Percentiles rank a stretch among this genome's conserved stretches.
phyloP scores from a whole-genome alignment of 176 grass and related monocot genomes.

The Aegilops bicornis region DNA sequence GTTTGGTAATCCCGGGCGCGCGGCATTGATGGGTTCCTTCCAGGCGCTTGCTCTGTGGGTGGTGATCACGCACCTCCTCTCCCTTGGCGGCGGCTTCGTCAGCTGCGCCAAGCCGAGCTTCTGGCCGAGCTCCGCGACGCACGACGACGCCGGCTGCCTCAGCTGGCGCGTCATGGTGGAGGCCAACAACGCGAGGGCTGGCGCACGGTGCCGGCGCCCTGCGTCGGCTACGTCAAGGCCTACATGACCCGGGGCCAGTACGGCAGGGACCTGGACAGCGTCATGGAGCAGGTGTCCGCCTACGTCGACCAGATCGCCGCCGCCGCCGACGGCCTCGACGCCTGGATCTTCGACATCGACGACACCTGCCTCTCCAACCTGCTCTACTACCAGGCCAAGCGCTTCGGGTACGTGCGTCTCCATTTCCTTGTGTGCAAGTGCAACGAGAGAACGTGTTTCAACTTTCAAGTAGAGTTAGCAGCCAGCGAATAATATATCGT shows the following conservation, averaged over 20 bases:
- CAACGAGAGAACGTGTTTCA: too few relatives aligned
- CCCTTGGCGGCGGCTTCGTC: background rate
- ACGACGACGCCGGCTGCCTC: conserved; percentile 53
- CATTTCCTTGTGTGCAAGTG: background rate
- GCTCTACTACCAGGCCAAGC: conserved; percentile 62
- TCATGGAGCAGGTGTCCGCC: conserved; percentile 49
- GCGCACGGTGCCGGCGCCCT: conserved; percentile 67
- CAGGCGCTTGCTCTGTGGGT: conserved; percentile 33
- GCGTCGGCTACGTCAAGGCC: conserved; percentile 57
- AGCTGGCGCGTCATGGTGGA: conserved; percentile 96
- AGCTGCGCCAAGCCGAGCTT: conserved; percentile 23
- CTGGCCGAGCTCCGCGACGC: conserved; percentile 18
- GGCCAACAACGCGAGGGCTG: conserved; percentile 78
- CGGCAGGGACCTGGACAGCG: conserved; percentile 59
- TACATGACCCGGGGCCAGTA: conserved; percentile 98
- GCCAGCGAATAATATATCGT: background rate
- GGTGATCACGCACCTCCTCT: conserved; percentile 30
- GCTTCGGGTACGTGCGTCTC: conserved; percentile 56
- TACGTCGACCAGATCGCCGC: conserved; percentile 48
- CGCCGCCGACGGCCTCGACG: conserved; percentile 65
- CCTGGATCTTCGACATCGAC: conserved; percentile 91
- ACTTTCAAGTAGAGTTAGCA: too few relatives aligned
- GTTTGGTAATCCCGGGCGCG: background rate
- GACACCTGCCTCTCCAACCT: conserved; percentile 97
- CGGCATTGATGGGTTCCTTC: conserved; percentile 19